phyloP scores from a whole-genome alignment of 306 rosid species.

The Hippophae gyantsensis region DNA sequence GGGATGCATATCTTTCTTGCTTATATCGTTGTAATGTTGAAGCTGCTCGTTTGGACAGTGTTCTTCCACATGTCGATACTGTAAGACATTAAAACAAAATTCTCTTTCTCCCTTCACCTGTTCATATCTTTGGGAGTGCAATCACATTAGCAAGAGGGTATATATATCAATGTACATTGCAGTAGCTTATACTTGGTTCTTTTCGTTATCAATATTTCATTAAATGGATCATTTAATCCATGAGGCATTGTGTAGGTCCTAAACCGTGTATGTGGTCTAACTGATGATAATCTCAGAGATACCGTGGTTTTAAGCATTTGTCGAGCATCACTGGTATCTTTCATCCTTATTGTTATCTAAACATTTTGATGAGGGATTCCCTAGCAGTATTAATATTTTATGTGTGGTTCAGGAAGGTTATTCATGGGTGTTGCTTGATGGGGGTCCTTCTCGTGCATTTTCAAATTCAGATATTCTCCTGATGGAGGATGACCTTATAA shows the following conservation, averaged over 20 bases:
- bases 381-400: constrained; percentile 1
- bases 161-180: too few relatives aligned
- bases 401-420: constrained; percentile 40
- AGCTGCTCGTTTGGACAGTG: constrained; percentile 37
- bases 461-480: constrained; percentile 32
- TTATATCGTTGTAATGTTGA: constrained; percentile 42
- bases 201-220: too few relatives aligned
- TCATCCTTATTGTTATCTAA: constrained; percentile 6
- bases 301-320: constrained; percentile 39
- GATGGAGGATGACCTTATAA: constrained; percentile 35
- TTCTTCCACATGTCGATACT: constrained; percentile 33
- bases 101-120: neutral
- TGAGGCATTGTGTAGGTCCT: constrained; percentile 31
- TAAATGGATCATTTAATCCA: too few relatives aligned
- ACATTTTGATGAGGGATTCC: neutral
- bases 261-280: constrained; percentile 31
- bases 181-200: too few relatives aligned
- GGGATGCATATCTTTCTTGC: constrained; percentile 25
- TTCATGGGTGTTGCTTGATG: constrained; percentile 47
- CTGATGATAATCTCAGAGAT: constrained; percentile 40
- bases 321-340: constrained; percentile 41
- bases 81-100: constrained; percentile 24
- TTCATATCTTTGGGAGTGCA: neutral
- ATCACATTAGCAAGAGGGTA: neutral
- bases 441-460: constrained; percentile 56